Evolutionary conservation across 345 rosid genomes (phyloP), one percentile per base, ranked within the genome.

Genomic region (Eucalyptus regnans): DNA sequence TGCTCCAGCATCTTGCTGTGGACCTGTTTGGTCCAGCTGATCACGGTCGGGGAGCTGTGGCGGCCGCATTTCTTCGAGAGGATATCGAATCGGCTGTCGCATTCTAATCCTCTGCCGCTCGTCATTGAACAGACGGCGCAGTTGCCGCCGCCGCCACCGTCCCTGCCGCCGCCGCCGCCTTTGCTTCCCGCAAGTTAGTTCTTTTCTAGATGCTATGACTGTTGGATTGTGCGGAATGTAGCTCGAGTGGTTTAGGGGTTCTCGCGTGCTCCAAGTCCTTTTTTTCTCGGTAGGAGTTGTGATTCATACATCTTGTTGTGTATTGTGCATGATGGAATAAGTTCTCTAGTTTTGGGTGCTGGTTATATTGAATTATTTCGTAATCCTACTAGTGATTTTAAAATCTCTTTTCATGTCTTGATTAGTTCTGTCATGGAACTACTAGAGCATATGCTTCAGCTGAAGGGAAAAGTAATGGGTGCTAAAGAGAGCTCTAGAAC

Each of bases 11-110:
- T 98, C 93, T 92, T 98, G 95, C 89, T 98, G 44, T 98, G 99
- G 99, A 98, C 99, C 49, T 97, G 99, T 93, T 91, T 97, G 95
- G 98, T 98, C 88, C 99, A 98, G 94, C 94, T 97, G 58, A 92
- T 97, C 46, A 94, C 99, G 86, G 95, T 95, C 64, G 97, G 97
- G 18, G 94, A 95, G 97, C 94, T 98, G 66, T 98, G 99, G 99
- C 97, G 91, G 62, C 93, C 97, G 9, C 93, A 92, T 86, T 90
- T 96, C 91, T 85, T 97, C 56, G 88, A 95, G 90, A 92, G 93
- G 88, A 33, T 96, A 4, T 91, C 96, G 89, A 92, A 90, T 87
- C 94, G 91, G 90, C 80, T 95, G 89, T 90, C 95, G 4, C 93
- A 91, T 89, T 86, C 92, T 80, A 86, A 94, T 37, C 91, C 76